Conservation (phyloP, 306 rosid genomes). For the Morella rubra region DNA sequence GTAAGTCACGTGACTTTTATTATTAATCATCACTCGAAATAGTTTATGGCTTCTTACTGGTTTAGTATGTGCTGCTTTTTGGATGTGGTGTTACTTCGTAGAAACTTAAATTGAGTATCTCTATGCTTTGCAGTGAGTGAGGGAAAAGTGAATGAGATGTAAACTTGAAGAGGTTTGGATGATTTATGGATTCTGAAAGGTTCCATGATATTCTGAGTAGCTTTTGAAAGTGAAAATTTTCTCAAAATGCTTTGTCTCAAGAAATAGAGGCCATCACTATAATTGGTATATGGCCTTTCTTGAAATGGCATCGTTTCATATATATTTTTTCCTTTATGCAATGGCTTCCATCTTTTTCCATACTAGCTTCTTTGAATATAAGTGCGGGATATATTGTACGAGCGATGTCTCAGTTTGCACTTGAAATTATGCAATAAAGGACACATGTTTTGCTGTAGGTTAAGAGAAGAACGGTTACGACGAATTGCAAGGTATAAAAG, state of each 20-base stretch:
- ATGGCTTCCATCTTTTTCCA: not conserved
- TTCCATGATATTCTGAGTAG: no score
- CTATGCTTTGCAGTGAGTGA: no score
- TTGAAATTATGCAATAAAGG: constrained; percentile 12
- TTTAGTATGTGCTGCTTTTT: no score
- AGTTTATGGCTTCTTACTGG: no score
- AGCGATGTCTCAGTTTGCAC: not conserved
- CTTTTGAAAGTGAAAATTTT: no score
- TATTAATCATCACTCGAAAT: no score
- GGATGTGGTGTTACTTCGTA: no score
- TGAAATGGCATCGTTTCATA: not conserved
- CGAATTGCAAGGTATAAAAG: constrained; percentile 75
- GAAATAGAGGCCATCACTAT: not conserved
- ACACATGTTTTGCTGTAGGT: constrained; percentile 39
- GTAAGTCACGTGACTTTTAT: no score
- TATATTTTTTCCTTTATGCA: not conserved
- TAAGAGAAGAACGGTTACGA: constrained; percentile 63
- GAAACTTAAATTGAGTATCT: no score
- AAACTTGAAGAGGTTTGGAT: not conserved
- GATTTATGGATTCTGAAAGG: no score
- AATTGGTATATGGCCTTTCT: not conserved
- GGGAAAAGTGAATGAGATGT: no score
- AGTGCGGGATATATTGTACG: not conserved
- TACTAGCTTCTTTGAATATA: not conserved
- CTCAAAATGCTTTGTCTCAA: no score